phyloP scores from a whole-genome alignment of 306 rosid genomes.

The Vicia faba region DNA sequence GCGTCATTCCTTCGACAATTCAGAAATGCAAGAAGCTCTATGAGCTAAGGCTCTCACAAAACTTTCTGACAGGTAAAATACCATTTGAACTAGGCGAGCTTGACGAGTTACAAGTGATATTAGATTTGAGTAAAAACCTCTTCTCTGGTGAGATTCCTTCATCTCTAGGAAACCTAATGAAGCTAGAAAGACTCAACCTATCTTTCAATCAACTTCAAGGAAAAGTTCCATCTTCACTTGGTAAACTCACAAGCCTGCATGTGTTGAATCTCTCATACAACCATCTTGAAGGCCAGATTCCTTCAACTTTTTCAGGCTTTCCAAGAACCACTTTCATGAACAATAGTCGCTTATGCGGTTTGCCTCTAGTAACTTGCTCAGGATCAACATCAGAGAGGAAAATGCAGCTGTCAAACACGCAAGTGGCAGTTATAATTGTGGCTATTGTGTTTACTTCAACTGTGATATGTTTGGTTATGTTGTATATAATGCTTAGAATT shows the following conservation, averaged over 20 bases:
- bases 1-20: slow-evolving; percentile 69
- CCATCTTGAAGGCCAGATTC: slow-evolving; percentile 72
- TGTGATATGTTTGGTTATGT: slow-evolving; percentile 66
- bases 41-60: slow-evolving; percentile 86
- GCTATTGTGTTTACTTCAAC: slow-evolving; percentile 77
- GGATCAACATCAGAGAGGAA: slow-evolving; percentile 45
- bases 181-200: slow-evolving; percentile 80
- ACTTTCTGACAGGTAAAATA: slow-evolving; percentile 57
- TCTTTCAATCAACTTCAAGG: slow-evolving; percentile 79
- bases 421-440: slow-evolving; percentile 65
- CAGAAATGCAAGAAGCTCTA: slow-evolving; percentile 68
- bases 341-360: slow-evolving; percentile 66
- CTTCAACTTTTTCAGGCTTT: slow-evolving; percentile 63
- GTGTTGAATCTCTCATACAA: slow-evolving; percentile 78
- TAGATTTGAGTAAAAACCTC: slow-evolving; percentile 73
- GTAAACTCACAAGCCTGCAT: slow-evolving; percentile 79
- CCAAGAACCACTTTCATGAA: slow-evolving; percentile 77
- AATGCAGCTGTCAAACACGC: slow-evolving; percentile 57
- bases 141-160: slow-evolving; percentile 74
- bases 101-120: slow-evolving; percentile 75
- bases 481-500: slow-evolving; percentile 85
- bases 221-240: slow-evolving; percentile 64
- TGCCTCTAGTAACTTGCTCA: slow-evolving; percentile 61
- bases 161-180: slow-evolving; percentile 72
- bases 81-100: slow-evolving; percentile 73